Conservation (phyloP, 805 yeast genomes). For the Candida boidinii region DNA sequence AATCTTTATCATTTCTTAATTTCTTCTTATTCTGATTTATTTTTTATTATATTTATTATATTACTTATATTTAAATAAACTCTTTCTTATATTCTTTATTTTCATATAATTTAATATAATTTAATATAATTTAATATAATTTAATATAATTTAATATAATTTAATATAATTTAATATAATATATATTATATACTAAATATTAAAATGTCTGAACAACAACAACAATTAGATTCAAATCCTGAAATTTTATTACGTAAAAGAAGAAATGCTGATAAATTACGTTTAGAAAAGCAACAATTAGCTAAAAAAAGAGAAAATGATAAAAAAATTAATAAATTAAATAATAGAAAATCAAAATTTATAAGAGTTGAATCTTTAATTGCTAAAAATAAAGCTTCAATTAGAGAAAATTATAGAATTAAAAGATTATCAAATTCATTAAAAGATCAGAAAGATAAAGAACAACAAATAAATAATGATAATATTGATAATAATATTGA, state of each 20-base stretch:
- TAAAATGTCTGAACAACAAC: constrained; percentile 16
- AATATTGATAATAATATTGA: constrained; percentile 22
- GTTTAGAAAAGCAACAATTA: constrained; percentile 65
- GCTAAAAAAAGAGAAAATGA: constrained; percentile 43
- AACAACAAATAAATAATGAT: constrained; percentile 17
- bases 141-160: too few species aligned
- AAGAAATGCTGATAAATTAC: constrained; percentile 66
- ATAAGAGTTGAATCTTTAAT: constrained; percentile 70
- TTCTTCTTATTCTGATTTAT: too few species aligned
- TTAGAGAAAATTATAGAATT: constrained; percentile 61
- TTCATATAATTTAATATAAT: too few species aligned
- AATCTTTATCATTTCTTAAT: too few species aligned
- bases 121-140: too few species aligned
- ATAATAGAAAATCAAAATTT: constrained; percentile 43
- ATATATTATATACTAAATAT: too few species aligned
- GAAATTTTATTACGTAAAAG: constrained; percentile 72
- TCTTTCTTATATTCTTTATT: too few species aligned
- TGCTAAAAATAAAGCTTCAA: constrained; percentile 53
- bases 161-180: too few species aligned
- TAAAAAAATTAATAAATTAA: constrained; percentile 33
- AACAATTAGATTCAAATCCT: constrained; percentile 57
- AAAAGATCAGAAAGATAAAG: constrained; percentile 18
- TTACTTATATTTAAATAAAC: too few species aligned
- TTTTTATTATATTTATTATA: too few species aligned
- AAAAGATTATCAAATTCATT: constrained; percentile 45